phyloP scores from a whole-genome alignment of 371 early-diverging fungal genomes.

The Funneliformis caledonium region DNA sequence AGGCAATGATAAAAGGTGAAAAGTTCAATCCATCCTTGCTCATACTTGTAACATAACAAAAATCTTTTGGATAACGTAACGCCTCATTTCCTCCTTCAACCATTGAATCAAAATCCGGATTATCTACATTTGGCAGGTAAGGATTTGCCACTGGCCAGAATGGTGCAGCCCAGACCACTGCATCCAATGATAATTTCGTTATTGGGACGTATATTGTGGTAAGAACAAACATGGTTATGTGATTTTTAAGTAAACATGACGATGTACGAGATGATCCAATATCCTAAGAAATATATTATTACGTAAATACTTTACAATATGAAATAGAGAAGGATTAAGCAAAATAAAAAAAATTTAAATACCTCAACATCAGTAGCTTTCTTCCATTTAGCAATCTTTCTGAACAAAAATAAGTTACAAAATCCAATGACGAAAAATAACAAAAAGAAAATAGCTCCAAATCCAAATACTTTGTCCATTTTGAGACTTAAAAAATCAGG shows the following conservation, averaged over 20 bases:
- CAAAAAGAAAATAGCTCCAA: slow-evolving; percentile 53
- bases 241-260: slow-evolving; percentile 31
- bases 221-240: slow-evolving; percentile 52
- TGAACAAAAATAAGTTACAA: slow-evolving; percentile 48
- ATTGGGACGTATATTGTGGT: slow-evolving; percentile 63
- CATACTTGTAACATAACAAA: slow-evolving; percentile 67
- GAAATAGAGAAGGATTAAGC: not conserved
- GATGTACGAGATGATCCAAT: slow-evolving; percentile 2
- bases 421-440: slow-evolving; percentile 49
- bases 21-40: slow-evolving; percentile 53
- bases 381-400: slow-evolving; percentile 46
- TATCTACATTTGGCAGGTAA: slow-evolving; percentile 48
- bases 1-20: slow-evolving; percentile 55
- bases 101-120: slow-evolving; percentile 45
- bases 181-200: slow-evolving; percentile 61
- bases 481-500: slow-evolving; percentile 56
- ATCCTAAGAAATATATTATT: not conserved
- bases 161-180: slow-evolving; percentile 59
- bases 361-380: slow-evolving; percentile 48
- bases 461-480: slow-evolving; percentile 54
- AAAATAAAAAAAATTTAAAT: not conserved
- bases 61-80: slow-evolving; percentile 47
- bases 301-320: not conserved
- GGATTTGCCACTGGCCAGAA: slow-evolving; percentile 64
- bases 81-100: slow-evolving; percentile 42